Base-by-base conservation (phyloP, 805 yeast species). In the Starmera caribaea region DNA sequence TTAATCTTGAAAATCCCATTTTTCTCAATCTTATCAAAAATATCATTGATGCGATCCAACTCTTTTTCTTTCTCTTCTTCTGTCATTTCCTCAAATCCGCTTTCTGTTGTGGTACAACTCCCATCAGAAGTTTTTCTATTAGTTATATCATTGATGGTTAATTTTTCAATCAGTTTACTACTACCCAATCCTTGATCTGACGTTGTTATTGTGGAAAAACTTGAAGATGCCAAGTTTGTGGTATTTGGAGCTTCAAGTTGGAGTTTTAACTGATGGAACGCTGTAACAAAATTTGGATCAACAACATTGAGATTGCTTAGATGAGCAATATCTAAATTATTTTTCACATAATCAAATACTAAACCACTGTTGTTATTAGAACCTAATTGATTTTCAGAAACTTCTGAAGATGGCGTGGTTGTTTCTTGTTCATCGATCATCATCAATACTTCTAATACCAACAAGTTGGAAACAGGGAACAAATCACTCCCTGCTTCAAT, bases 371-470 rank as follows among this genome's bases (percentile, higher is more conserved):
- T n/a, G 4, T n/a, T 30, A 15, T 12, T 30, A n/a, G 37, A 14
- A 11, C 41, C 40, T 8, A 24, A 28, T 13, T 24, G 7, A 1
- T 29, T 17, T n/a, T 17, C 36, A 16, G 24, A 30, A 16, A 31
- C 33, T 10, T 35, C 38, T 21, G 26, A 21, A 21, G 26, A 21
- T 21, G 26, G 26, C 6, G 26, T 21, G 6, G 26, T 21, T 21
- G 26, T 21, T 47, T 44, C 50, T 58, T 69, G 49, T 47, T 69
- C 48, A 53, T 69, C 57, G 26, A 53, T 47, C 6, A 53, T 44
- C 6, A 54, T 34, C 2, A 53, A 32, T 0, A 50, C 38, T 27
- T 40, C 43, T 12, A 53, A 36, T 0, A 54, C 44, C 2, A 51
- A 32, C 8, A 54, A 30, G 8, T 45, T 42, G 5, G 50, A 39